phyloP scores from a whole-genome alignment of 1,284 basidiomycete species.

The Malassezia caprae region DNA sequence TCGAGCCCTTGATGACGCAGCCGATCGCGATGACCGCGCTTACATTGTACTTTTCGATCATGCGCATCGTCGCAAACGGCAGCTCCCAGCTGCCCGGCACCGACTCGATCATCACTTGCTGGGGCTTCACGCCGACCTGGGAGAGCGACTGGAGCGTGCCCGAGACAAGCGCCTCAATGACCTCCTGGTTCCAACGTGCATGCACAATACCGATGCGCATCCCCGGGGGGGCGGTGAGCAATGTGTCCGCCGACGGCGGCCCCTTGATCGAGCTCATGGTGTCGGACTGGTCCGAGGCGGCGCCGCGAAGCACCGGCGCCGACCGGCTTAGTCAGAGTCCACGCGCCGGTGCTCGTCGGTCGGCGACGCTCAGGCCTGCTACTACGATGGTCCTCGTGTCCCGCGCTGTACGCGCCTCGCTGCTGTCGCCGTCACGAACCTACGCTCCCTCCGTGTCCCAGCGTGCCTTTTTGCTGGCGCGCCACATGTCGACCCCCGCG shows the following conservation, averaged over 20 bases:
- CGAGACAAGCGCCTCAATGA: slow-evolving; percentile 71
- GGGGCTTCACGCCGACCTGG: slow-evolving; percentile 72
- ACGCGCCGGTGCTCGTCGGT: background rate
- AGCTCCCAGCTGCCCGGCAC: slow-evolving; percentile 62
- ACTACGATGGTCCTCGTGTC: background rate
- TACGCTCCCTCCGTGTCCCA: background rate
- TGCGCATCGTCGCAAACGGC: slow-evolving; percentile 37
- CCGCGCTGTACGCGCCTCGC: background rate
- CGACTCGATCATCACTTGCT: slow-evolving; percentile 78
- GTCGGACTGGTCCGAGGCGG: too few species aligned
- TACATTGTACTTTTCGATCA: slow-evolving; percentile 52
- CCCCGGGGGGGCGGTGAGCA: slow-evolving; percentile 33
- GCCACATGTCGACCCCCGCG: background rate
- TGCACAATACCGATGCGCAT: slow-evolving; percentile 46
- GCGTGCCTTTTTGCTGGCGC: background rate
- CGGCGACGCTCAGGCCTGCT: background rate
- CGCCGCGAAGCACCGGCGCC: background rate
- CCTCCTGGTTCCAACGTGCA: slow-evolving; percentile 65
- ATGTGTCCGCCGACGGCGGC: slow-evolving; percentile 37
- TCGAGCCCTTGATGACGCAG: slow-evolving; percentile 76
- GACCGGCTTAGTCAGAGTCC: background rate
- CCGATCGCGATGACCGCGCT: slow-evolving; percentile 94
- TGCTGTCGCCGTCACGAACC: background rate
- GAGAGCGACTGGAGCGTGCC: slow-evolving; percentile 69
- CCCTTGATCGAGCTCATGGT: slow-evolving; percentile 30